Evolutionary conservation across 768 basidiomycete genomes (phyloP), one percentile per base, ranked within the genome.

Genomic region (Suillus brevipes): DNA sequence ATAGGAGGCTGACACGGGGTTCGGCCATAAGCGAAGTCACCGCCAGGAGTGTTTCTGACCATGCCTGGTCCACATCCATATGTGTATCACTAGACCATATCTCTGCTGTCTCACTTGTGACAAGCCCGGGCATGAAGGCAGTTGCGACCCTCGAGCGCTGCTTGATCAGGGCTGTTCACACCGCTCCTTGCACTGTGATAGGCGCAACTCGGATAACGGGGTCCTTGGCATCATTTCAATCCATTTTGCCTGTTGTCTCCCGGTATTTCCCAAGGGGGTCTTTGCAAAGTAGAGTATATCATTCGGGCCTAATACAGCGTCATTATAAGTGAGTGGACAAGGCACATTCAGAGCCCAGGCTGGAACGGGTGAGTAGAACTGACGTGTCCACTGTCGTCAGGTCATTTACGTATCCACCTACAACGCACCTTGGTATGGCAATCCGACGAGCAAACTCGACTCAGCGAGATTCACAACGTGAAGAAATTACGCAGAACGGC

Each of bases 401-500:
- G 60, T 61, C 64, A 25, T 56, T 61, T 58, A 57, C 43, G 14
- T 42, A 47, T 57, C 36, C 42, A 6, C 31, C 55, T 38, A 36
- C 61, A 40, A 58, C 56, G 42, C 43, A 49, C 37, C 59, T 42
- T 25, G 18, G 55, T 64, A 78, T 78, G 77, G 66, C 59, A 16
- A 70, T 68, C 25, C 68, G 63, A 62, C 62, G 71, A 34, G 34
- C 59, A 43, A 64, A 58, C 37, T 76, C 75, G 16, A 72, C 70
- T 1, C 61, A 31, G 59, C 31, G 67, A 52, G 36, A 62, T 56
- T 63, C 68, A 42, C 67, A 72, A 61, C 64, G 70, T 67, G 65
- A 77, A 62, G 72, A 78, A 25, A 73, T 77, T 64, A 73, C 73
- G 7, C 58, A 59, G 40, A 31, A 20, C 50, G 68, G 49, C 76